Base-by-base conservation (phyloP, 1,284 basidiomycete genomes). In the Entoloma clypeatum region DNA sequence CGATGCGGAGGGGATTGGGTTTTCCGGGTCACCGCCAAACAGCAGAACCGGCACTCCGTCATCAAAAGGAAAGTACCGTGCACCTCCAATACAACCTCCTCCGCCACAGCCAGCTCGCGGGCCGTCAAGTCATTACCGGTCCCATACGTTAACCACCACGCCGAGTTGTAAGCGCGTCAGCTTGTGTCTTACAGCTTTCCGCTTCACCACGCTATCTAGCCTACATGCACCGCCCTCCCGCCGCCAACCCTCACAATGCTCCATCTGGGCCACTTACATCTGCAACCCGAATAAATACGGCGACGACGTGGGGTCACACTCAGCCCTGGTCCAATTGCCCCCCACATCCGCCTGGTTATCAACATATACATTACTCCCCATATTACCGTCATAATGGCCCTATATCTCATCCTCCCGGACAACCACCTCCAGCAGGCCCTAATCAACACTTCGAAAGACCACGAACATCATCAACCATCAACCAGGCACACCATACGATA, bases 101-200 rank as follows among this genome's bases (percentile, higher is more conserved):
- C 42, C 53, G 62, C 44, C 51, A 58, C 56, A 62, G 41, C 59
- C 63, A 44, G 47, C 62, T 26, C 52, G 58, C 3, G 69, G 68
- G 11, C 63, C 71, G 21, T 72, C 74, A 17, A 77, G 71, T 44
- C 81, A 84, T 57, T 84, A 84, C 52, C 74, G 78, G 25, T 73
- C 73, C 48, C 78, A 83, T 50, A 80, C 76, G 13, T 55, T 53
- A 25, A 58, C 55, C 14, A 57, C 52, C 21, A 57, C 48, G n/a
- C n/a, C n/a, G 14, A 55, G 43, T 45, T 54, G 61, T 49, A 34
- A 27, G 36, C 43, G 17, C 18, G 29, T 28, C 30, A 34, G 19
- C 14, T 46, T 34, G 16, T 28, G 22, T 24, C 26, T 27, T 36
- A 44, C 39, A 47, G 17, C 47, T 44, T 36, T 41, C 7, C 41